Base-by-base conservation (phyloP, 192 early-diverging fungal genomes). In the Phycomyces nitens region DNA sequence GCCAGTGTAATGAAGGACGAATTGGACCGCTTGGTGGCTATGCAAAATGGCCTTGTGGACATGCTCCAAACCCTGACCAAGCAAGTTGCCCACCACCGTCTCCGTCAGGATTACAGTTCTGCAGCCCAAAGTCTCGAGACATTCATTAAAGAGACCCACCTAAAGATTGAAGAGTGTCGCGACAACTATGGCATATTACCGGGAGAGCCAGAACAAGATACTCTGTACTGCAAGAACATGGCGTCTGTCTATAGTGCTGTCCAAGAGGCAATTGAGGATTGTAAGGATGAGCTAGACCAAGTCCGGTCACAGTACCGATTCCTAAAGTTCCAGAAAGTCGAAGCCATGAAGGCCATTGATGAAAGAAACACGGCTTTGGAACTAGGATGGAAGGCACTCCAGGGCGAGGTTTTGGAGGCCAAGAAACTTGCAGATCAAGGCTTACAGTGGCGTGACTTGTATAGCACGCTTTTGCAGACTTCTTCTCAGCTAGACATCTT, bases 261-360 rank as follows among this genome's bases (percentile, higher is more conserved):
- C 1, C 39, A 29, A 7, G 29, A 27, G 1, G 47, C 7, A n/a
- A 52, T 62, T 20, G 60, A 62, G 16, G 27, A 49, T 1, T 20
- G 41, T 8, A 27, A 21, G 34, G 51, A 63, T 26, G 24, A 39
- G 20, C 53, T 53, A 20, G 62, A 63, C 16, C 27, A 63, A 12
- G 21, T 34, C 5, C 29, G 51, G 16, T 63, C 62, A 16, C 52
- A 53, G 34, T 54, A 63, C 20, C 51, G 52, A 0, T 63, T 63
- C n/a, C 27, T 63, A 14, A 29, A 63, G 21, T 38, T 63, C 3
- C 51, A 63, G 16, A 54, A 63, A 10, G 52, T 63, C 1, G 38
- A 49, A 1, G 16, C n/a, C 5, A 15, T 62, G 24, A 6, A 29
- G 21, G 6, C 52, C 7, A 38, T 54, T 8, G 39, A 54, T 40